Base-by-base conservation (phyloP, 2,329 filamentous ascomycete species). In the Ophiocordyceps unilateralis region DNA sequence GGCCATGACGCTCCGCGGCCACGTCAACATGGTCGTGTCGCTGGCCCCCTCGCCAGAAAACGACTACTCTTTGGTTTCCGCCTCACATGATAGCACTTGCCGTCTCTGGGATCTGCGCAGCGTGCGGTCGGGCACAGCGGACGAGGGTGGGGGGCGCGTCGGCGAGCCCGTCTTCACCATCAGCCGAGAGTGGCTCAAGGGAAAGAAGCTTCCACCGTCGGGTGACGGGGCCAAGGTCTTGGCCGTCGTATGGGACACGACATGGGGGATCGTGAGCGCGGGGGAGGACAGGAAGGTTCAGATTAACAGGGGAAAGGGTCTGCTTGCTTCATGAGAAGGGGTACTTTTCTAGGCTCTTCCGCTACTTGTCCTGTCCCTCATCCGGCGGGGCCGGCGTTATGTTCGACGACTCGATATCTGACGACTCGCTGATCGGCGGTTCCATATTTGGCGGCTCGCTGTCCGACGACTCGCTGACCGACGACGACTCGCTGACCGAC, bases 251-350 rank as follows among this genome's bases (percentile, higher is more conserved):
- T 98, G 91, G 91, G 84, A 95, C 60, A 68, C 71, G 58, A 74
- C 78, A 7, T 77, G 93, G 56, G 93, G 91, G 1, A 89, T 98
- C 57, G 82, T 95, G 39, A 93, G 84, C 55, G 87, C 70, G 38
- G 87, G 89, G 15, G 88, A 96, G 70, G 91, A 98, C 58, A 94
- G 91, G 67, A 79, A 76, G 66, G 79, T 98, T 53, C 91, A 98
- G 68, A 78, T 98, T 47, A 95, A 98, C 61, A 72, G 74, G 50
- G 79, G 77, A 17, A 69, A 73, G 48, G 72, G 67, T 45, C 50
- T 75, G 38, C 55, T 73, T 39, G 54, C 58, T 28, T 54, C 56
- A 55, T 65, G 23, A 58, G 50, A 49, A 39, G 21, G 37, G 23
- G 22, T 15, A 14, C 6, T 19, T 26, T 15, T 40, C 39, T 19